Conservation (phyloP, 2,329 filamentous ascomycete genomes). For the Lecanoromycetidae sp. region DNA sequence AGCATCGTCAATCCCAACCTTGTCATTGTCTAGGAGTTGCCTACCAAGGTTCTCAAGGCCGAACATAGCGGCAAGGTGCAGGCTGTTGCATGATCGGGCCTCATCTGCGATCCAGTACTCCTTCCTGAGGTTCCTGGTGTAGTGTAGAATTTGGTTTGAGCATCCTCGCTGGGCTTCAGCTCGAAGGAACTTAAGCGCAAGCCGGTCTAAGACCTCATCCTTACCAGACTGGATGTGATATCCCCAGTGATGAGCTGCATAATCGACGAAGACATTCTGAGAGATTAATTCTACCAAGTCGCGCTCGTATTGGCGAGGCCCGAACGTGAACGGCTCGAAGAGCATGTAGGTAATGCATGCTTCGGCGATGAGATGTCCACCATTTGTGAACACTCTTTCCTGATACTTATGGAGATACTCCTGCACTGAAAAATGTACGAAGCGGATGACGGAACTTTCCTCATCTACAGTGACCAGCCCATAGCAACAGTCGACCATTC, state of each 20-base stretch:
- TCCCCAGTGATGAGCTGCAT: constrained; percentile 19
- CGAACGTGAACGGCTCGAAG: constrained; percentile 20
- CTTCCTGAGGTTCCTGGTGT: background rate
- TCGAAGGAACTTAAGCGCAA: constrained; percentile 3
- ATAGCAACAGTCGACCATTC: constrained; percentile 22
- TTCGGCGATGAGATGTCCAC: constrained; percentile 19
- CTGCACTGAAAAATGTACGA: constrained; percentile 18
- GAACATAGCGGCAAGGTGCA: constrained; percentile 8
- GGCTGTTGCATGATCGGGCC: background rate
- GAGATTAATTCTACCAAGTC: constrained; percentile 18
- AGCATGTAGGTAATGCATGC: constrained; percentile 25
- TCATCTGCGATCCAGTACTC: constrained; percentile 10
- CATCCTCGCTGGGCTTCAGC: constrained; percentile 2
- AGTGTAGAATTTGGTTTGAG: constrained; percentile 5
- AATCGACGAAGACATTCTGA: constrained; percentile 21
- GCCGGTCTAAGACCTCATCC: background rate
- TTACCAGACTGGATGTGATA: constrained; percentile 1
- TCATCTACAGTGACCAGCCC: constrained; percentile 25
- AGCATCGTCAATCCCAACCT: background rate
- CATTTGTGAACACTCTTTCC: constrained; percentile 19
- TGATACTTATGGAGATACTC: constrained; percentile 20
- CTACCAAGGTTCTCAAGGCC: constrained; percentile 2
- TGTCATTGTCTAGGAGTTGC: background rate
- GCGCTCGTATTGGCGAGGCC: constrained; percentile 12
- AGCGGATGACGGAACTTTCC: constrained; percentile 21